phyloP scores from a whole-genome alignment of 441 rosid species.

The Oxalis stricta region DNA sequence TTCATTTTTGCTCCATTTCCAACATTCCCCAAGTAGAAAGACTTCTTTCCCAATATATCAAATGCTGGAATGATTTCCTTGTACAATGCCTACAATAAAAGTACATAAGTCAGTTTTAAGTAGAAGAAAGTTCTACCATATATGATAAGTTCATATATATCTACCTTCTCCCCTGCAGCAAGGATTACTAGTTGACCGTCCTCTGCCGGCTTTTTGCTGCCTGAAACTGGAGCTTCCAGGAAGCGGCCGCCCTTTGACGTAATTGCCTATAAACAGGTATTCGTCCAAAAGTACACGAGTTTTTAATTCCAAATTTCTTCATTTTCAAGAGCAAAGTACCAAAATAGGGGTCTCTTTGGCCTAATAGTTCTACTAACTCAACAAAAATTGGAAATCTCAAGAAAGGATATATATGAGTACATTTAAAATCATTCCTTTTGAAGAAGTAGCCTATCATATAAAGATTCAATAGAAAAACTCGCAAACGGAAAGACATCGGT shows the following conservation, averaged over 20 bases:
- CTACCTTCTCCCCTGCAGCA: constrained; percentile 91
- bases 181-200: constrained; percentile 85
- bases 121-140: background rate
- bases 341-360: no score
- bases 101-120: background rate
- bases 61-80: constrained; percentile 74
- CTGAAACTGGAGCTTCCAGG: constrained; percentile 91
- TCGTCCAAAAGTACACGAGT: background rate
- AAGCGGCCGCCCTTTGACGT: constrained; percentile 65
- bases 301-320: background rate
- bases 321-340: no score
- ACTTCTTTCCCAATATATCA: constrained; percentile 69
- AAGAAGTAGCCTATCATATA: background rate
- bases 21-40: constrained; percentile 72
- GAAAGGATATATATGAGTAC: no score
- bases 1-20: constrained; percentile 96
- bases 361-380: no score
- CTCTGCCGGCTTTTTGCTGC: constrained; percentile 96
- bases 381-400: no score
- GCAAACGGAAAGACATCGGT: no score
- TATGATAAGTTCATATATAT: background rate
- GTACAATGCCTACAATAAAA: constrained; percentile 35
- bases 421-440: no score
- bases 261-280: constrained; percentile 52
- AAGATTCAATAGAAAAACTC: no score